phyloP scores from a whole-genome alignment of 805 yeast species.

The Maudiozyma serrabonitensis region DNA sequence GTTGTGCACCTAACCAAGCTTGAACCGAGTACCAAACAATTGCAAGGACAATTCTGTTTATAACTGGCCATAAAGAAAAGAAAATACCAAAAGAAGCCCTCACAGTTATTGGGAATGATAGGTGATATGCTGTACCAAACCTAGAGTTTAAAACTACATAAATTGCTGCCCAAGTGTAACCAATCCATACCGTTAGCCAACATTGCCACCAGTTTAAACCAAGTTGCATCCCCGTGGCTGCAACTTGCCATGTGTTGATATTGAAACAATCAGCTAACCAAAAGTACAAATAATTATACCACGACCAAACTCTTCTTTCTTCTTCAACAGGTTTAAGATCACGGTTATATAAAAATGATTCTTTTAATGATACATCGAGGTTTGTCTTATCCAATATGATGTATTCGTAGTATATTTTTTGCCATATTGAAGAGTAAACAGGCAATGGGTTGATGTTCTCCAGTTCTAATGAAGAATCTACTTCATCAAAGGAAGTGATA shows the following conservation, averaged over 20 bases:
- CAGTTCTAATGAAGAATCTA: not conserved
- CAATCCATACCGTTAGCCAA: slow-evolving; percentile 83
- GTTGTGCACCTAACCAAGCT: slow-evolving; percentile 71
- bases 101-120: slow-evolving; percentile 71
- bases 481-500: not conserved
- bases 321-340: slow-evolving; percentile 70
- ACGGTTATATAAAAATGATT: slow-evolving; percentile 55
- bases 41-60: slow-evolving; percentile 78
- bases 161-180: slow-evolving; percentile 56
- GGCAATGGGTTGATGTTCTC: not conserved
- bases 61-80: slow-evolving; percentile 76
- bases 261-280: slow-evolving; percentile 87
- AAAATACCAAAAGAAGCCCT: slow-evolving; percentile 75
- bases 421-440: slow-evolving; percentile 2
- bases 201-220: slow-evolving; percentile 83
- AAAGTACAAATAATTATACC: slow-evolving; percentile 67
- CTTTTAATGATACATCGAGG: slow-evolving; percentile 38
- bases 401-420: slow-evolving; percentile 5
- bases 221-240: slow-evolving; percentile 65
- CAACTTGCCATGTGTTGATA: slow-evolving; percentile 81
- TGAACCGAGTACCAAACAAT: slow-evolving; percentile 82
- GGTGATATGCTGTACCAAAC: slow-evolving; percentile 67
- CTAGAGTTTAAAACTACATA: slow-evolving; percentile 60
- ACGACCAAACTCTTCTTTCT: slow-evolving; percentile 62
- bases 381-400: slow-evolving; percentile 6